Conservation (phyloP, 257 asterid species). For the Nicotiana noctiflora region DNA sequence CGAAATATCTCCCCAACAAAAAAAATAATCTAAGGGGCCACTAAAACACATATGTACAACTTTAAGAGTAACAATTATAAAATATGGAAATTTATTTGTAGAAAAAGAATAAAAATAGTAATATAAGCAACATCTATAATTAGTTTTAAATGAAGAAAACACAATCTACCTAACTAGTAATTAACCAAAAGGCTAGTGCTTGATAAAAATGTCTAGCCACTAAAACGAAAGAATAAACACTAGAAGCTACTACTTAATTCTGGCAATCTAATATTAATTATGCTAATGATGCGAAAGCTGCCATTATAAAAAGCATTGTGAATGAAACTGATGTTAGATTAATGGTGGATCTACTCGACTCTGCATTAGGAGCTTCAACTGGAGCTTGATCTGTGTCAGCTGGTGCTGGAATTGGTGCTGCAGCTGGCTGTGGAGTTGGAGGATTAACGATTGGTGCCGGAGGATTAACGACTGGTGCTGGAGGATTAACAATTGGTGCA, state of each 20-base stretch:
- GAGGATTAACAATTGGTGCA: background rate
- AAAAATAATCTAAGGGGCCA: too few relatives aligned
- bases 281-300: background rate
- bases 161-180: too few relatives aligned
- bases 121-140: too few relatives aligned
- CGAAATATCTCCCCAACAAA: too few relatives aligned
- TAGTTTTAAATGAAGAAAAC: too few relatives aligned
- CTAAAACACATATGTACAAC: too few relatives aligned
- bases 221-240: background rate
- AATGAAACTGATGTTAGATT: background rate
- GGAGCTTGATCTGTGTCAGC: background rate
- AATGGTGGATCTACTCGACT: background rate
- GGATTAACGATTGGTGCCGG: background rate
- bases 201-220: background rate
- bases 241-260: background rate
- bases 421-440: background rate
- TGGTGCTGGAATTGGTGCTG: background rate
- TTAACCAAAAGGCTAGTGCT: background rate
- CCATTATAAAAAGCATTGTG: background rate
- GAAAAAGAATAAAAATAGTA: too few relatives aligned
- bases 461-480: background rate
- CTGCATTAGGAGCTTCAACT: background rate
- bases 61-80: too few relatives aligned
- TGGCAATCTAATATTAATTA: background rate
- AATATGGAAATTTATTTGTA: too few relatives aligned